A percentile compares a stretch with the other conserved stretches of the same genome.
phyloP scores from a whole-genome alignment of 2,329 filamentous ascomycete species.

The Hirsutella minnesotensis region DNA sequence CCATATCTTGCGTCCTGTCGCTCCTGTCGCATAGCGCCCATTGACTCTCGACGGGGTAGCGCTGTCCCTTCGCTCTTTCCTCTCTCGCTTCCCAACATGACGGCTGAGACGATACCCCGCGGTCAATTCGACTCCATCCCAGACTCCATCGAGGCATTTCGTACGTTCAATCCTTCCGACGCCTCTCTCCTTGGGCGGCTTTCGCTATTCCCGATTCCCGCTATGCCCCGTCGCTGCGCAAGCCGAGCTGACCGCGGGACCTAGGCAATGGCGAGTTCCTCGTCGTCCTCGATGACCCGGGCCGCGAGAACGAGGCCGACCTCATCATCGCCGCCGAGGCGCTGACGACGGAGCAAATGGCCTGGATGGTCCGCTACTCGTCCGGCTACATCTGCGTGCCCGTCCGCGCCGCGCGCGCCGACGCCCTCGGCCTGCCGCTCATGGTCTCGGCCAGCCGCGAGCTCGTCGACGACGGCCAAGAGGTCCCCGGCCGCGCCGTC shows the following conservation, averaged over 20 bases:
- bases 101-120: conserved; percentile 35
- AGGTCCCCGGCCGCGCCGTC: conserved; percentile 55
- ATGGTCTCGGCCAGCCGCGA: conserved; percentile 90
- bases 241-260: too few relatives aligned
- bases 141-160: conserved; percentile 51
- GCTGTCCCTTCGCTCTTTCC: background rate
- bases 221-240: too few relatives aligned
- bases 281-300: conserved; percentile 83
- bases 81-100: conserved; percentile 26
- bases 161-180: conserved; percentile 28
- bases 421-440: conserved; percentile 65
- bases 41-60: background rate
- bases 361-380: conserved; percentile 87
- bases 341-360: conserved; percentile 81
- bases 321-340: conserved; percentile 85
- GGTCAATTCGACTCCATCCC: conserved; percentile 54
- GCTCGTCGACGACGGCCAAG: conserved; percentile 74
- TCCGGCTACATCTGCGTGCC: conserved; percentile 89
- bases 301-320: conserved; percentile 96
- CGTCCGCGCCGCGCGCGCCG: conserved; percentile 56
- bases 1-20: too few relatives aligned
- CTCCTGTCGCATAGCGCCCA: too few relatives aligned
- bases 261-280: conserved; percentile 82
- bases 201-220: too few relatives aligned
- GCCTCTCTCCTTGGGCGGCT: background rate